Evolutionary conservation across 371 early-diverging fungal species (phyloP).

Genomic region (Actinomortierella ambigua): DNA sequence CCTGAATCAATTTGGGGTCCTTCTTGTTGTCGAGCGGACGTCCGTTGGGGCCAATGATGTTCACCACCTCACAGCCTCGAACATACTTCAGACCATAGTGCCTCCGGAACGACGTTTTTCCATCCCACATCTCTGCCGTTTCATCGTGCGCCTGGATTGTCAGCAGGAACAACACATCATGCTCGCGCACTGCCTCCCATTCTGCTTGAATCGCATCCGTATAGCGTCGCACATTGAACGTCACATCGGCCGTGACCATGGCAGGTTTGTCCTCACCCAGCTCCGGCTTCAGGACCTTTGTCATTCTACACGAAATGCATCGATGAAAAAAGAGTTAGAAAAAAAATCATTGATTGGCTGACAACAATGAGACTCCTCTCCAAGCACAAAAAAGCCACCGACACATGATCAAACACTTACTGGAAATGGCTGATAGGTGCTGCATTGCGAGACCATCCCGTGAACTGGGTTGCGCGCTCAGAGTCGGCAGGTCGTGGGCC

Average conservation of each 20-base stretch:
- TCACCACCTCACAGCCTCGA: slow-evolving; percentile 88
- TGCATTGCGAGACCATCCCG: slow-evolving; percentile 95
- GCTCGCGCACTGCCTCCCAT: slow-evolving; percentile 87
- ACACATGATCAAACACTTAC: slow-evolving; percentile 39
- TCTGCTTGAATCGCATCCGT: slow-evolving; percentile 76
- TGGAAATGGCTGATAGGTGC: slow-evolving; percentile 65
- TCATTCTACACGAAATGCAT: slow-evolving; percentile 45
- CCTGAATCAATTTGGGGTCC: slow-evolving; percentile 49
- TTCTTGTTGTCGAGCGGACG: slow-evolving; percentile 66
- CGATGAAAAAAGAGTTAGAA: not conserved
- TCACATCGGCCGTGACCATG: slow-evolving; percentile 77
- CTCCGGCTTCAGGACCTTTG: slow-evolving; percentile 76
- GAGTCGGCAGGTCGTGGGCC: slow-evolving; percentile 69
- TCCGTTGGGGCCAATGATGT: slow-evolving; percentile 78
- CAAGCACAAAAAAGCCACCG: not conserved
- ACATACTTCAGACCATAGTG: slow-evolving; percentile 80
- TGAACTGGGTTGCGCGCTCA: slow-evolving; percentile 71
- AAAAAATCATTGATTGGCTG: too few species aligned
- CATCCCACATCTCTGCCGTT: slow-evolving; percentile 49
- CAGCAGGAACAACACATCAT: slow-evolving; percentile 84
- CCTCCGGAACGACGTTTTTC: slow-evolving; percentile 56
- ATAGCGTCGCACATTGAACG: slow-evolving; percentile 66
- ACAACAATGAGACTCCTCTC: too few species aligned
- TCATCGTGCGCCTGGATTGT: slow-evolving; percentile 69
- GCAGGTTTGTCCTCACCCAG: slow-evolving; percentile 79